These are phyloP conservation scores for Diddensiella santjacobensis DNA, from an alignment of 805 yeast genomes.

Conservation along the genomic window DNA sequence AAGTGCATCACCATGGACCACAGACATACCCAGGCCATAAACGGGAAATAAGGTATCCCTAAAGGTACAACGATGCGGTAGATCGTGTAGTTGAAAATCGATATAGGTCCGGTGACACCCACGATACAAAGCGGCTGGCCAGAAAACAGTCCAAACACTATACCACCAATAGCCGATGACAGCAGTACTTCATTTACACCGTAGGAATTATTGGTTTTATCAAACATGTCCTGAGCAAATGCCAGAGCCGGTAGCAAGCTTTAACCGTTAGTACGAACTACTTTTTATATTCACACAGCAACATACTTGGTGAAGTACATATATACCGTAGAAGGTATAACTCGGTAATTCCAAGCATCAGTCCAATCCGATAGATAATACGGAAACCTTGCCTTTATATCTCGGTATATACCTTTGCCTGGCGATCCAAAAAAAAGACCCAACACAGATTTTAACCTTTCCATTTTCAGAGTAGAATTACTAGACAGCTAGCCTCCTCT, in stretches of 20 bases:
- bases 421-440: constrained; percentile 22
- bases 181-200: constrained; percentile 89
- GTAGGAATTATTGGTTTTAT: constrained; percentile 77
- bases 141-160: constrained; percentile 76
- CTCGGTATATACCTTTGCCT: constrained; percentile 53
- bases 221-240: constrained; percentile 96
- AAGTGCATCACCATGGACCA: constrained; percentile 88
- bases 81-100: constrained; percentile 89
- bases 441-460: background rate
- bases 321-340: constrained; percentile 76
- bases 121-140: constrained; percentile 95
- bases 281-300: no score
- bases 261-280: background rate
- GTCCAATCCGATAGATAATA: constrained; percentile 71
- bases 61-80: constrained; percentile 61
- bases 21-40: constrained; percentile 92
- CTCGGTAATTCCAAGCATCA: constrained; percentile 83
- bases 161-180: constrained; percentile 83
- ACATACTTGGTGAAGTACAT: constrained; percentile 76
- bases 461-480: no score
- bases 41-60: constrained; percentile 62
- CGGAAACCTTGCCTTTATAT: constrained; percentile 53
- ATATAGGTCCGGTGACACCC: constrained; percentile 95
- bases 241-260: constrained; percentile 82
- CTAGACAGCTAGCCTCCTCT: no score